Evolutionary conservation across 2,329 filamentous ascomycete species (phyloP).

Genomic region (Fusarium camptoceras): DNA sequence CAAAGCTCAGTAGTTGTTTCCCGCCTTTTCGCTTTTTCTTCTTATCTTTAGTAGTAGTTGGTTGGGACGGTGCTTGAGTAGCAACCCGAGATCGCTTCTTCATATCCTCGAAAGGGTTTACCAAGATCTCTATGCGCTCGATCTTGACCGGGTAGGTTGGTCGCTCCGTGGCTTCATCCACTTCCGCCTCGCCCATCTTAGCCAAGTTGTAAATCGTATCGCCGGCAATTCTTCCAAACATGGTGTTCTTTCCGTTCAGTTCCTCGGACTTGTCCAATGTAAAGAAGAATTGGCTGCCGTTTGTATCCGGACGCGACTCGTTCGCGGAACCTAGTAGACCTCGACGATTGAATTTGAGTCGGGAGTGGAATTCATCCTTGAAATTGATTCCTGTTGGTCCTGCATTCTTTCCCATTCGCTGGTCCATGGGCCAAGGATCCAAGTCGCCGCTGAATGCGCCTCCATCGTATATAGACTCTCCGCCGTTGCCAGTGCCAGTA

Average conservation of each 20-base stretch:
- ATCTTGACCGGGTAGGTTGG: slow-evolving; percentile 89
- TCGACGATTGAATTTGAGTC: slow-evolving; percentile 91
- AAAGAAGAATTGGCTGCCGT: slow-evolving; percentile 97
- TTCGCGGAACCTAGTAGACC: slow-evolving; percentile 98
- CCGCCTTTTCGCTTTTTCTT: slow-evolving; percentile 79
- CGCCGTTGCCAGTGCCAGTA: slow-evolving; percentile 90
- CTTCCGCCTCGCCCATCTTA: slow-evolving; percentile 90
- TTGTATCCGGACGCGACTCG: slow-evolving; percentile 79
- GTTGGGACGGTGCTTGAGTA: slow-evolving; percentile 57
- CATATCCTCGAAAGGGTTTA: slow-evolving; percentile 88
- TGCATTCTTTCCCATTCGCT: slow-evolving; percentile 71
- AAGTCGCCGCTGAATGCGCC: slow-evolving; percentile 78
- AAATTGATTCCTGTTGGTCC: slow-evolving; percentile 70
- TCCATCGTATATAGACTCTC: slow-evolving; percentile 91
- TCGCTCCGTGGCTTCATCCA: slow-evolving; percentile 81
- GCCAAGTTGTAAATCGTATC: slow-evolving; percentile 97
- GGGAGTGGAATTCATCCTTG: slow-evolving; percentile 89
- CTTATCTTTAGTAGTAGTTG: slow-evolving; percentile 61
- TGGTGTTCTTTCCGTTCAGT: slow-evolving; percentile 87
- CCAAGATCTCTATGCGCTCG: slow-evolving; percentile 76
- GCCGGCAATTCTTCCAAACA: slow-evolving; percentile 92
- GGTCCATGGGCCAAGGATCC: slow-evolving; percentile 78
- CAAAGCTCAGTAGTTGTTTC: slow-evolving; percentile 84
- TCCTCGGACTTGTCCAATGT: slow-evolving; percentile 88
- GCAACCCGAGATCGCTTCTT: slow-evolving; percentile 73